Conservation (phyloP, 805 yeast genomes). For the Candida golubevii region DNA sequence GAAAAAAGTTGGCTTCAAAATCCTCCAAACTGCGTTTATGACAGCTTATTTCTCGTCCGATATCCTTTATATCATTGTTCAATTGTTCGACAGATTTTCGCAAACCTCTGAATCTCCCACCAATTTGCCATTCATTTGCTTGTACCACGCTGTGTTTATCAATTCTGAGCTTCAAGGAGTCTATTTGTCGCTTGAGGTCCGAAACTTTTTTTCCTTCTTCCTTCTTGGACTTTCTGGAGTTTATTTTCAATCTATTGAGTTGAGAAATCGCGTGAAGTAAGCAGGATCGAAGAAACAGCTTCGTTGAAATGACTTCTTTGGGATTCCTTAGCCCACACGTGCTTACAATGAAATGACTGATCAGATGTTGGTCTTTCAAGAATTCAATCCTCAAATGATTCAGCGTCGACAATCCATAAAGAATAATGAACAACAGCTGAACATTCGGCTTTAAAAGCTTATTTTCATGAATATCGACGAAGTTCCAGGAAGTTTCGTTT, state of each 20-base stretch:
- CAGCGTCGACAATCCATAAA: constrained; percentile 36
- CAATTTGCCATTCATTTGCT: constrained; percentile 26
- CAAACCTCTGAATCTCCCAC: constrained; percentile 38
- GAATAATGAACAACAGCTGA: constrained; percentile 17
- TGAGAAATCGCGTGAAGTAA: constrained; percentile 29
- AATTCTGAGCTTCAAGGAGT: constrained; percentile 27
- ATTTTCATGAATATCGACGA: constrained; percentile 15
- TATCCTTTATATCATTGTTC: constrained; percentile 30
- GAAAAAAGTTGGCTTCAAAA: constrained; percentile 14
- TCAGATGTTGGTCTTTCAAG: constrained; percentile 11
- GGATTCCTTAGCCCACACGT: constrained; percentile 18
- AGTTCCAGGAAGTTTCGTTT: constrained; percentile 34
- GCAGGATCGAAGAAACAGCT: constrained; percentile 30
- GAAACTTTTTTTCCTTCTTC: constrained; percentile 35
- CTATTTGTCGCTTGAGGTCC: constrained; percentile 33
- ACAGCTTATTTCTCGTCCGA: constrained; percentile 18
- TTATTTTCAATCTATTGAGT: constrained; percentile 20
- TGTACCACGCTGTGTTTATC: constrained; percentile 25
- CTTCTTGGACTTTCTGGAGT: constrained; percentile 30
- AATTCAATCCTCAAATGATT: constrained; percentile 36
- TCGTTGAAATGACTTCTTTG: not conserved
- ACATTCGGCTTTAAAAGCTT: not conserved
- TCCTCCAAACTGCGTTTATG: constrained; percentile 12
- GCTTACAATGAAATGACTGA: constrained; percentile 26
- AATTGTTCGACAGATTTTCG: constrained; percentile 37